Conservation (phyloP, 345 rosid species). For the Citrus australasica region DNA sequence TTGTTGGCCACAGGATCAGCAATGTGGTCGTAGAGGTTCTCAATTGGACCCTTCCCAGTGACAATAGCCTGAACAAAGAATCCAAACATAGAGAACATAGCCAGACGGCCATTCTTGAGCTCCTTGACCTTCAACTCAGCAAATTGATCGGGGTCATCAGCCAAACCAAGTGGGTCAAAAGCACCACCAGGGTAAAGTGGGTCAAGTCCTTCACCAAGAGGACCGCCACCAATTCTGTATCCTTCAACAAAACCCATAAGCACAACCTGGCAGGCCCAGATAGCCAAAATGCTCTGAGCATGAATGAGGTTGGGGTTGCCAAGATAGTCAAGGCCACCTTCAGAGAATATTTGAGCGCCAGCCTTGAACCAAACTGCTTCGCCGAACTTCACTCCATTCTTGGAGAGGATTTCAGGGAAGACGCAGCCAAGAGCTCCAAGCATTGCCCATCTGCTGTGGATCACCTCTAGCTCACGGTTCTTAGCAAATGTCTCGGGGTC, state of each 20-base stretch:
- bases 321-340: conserved; percentile 92
- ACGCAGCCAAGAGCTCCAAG: conserved; percentile 90
- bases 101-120: conserved; percentile 89
- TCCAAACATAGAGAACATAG: conserved; percentile 95
- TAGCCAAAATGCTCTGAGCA: conserved; percentile 94
- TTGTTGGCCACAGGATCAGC: conserved; percentile 93
- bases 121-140: conserved; percentile 96
- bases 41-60: conserved; percentile 91
- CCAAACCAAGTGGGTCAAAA: conserved; percentile 85
- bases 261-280: conserved; percentile 91
- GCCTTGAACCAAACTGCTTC: conserved; percentile 99
- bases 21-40: conserved; percentile 82
- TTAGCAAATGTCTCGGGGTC: conserved; percentile 96
- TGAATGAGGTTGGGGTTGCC: conserved; percentile 97
- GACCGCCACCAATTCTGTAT: conserved; percentile 95
- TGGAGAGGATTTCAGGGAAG: conserved; percentile 83
- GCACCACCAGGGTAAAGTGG: conserved; percentile 97
- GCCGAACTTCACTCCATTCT: conserved; percentile 83
- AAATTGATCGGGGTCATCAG: conserved; percentile 92
- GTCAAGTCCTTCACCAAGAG: conserved; percentile 93
- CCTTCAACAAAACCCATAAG: conserved; percentile 97
- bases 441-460: conserved; percentile 98
- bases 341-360: conserved; percentile 88
- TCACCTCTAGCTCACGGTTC: conserved; percentile 97
- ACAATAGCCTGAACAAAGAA: conserved; percentile 96